Conservation (phyloP, 371 early-diverging fungal species). For the Rhizomucor miehei region DNA sequence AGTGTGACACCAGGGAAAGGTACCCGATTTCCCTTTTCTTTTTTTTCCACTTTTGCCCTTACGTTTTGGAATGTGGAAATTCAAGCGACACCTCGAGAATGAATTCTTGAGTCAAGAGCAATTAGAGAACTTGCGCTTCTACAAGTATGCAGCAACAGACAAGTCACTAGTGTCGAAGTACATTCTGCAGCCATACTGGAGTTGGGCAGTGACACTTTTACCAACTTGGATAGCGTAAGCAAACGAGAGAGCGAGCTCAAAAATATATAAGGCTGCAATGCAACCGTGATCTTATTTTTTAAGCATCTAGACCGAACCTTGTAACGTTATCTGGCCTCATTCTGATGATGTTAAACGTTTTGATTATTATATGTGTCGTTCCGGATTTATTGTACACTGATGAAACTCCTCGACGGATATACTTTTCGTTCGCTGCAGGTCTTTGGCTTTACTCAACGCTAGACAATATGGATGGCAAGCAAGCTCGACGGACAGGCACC, state of each 20-base stretch:
- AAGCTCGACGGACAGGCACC: slow-evolving; percentile 76
- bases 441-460: slow-evolving; percentile 95
- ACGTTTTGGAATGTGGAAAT: slow-evolving; percentile 5
- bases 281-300: background rate
- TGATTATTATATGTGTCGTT: slow-evolving; percentile 66
- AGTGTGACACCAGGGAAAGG: too few species aligned
- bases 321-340: slow-evolving; percentile 96
- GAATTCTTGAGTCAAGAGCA: slow-evolving; percentile 50
- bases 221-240: slow-evolving; percentile 93
- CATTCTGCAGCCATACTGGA: slow-evolving; percentile 87
- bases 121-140: slow-evolving; percentile 72
- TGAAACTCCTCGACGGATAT: slow-evolving; percentile 83
- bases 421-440: slow-evolving; percentile 82
- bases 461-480: slow-evolving; percentile 98
- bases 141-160: slow-evolving; percentile 85
- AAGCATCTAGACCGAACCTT: slow-evolving; percentile 85
- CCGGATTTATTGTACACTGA: slow-evolving; percentile 65
- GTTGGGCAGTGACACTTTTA: slow-evolving; percentile 82
- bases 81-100: slow-evolving; percentile 10
- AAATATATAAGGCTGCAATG: background rate
- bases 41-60: too few species aligned
- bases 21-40: too few species aligned
- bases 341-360: slow-evolving; percentile 79
- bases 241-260: background rate
- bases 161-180: slow-evolving; percentile 84